A percentile compares a stretch with the other conserved stretches of the same genome.
These are phyloP conservation scores for Leucaena leucocephala DNA, from an alignment of 306 rosid species.

Conservation along the genomic window DNA sequence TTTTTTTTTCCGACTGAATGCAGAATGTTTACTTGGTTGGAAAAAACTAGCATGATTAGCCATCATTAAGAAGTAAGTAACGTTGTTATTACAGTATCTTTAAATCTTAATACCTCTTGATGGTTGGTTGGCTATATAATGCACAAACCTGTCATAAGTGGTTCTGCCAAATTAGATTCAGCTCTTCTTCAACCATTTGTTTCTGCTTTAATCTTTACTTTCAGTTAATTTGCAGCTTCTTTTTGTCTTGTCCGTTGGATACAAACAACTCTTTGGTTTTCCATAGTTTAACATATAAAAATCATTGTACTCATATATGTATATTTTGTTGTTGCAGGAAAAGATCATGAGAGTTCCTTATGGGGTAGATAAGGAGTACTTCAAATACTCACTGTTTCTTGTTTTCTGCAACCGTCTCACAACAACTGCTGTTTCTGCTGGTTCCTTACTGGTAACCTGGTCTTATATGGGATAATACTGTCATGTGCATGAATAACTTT, in stretches of 20 bases:
- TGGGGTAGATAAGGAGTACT: constrained; percentile 71
- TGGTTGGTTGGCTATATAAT: constrained; percentile 26
- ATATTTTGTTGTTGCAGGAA: constrained; percentile 63
- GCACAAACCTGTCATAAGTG: background rate
- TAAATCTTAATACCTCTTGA: constrained; percentile 4
- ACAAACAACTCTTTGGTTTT: constrained; percentile 17
- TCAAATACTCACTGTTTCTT: constrained; percentile 79
- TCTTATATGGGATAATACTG: constrained; percentile 12
- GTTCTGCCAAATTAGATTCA: background rate
- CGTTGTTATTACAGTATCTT: constrained; percentile 2
- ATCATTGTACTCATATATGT: background rate
- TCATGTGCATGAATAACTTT: constrained; percentile 5
- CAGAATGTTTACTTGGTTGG: constrained; percentile 14
- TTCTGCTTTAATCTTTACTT: background rate
- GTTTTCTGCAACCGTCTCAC: constrained; percentile 95
- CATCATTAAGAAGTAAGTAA: background rate
- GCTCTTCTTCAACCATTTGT: background rate
- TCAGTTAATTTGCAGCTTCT: background rate
- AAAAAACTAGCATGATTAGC: background rate
- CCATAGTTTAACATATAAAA: constrained; percentile 5
- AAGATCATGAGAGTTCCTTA: constrained; percentile 97
- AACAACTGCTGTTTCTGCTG: constrained; percentile 93
- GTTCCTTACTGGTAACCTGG: constrained; percentile 65
- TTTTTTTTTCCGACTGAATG: background rate
- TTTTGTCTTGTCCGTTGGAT: constrained; percentile 1